Percentiles rank a stretch among this genome's conserved stretches.
phyloP scores from a whole-genome alignment of 768 basidiomycete species.

The Trametes elegans region DNA sequence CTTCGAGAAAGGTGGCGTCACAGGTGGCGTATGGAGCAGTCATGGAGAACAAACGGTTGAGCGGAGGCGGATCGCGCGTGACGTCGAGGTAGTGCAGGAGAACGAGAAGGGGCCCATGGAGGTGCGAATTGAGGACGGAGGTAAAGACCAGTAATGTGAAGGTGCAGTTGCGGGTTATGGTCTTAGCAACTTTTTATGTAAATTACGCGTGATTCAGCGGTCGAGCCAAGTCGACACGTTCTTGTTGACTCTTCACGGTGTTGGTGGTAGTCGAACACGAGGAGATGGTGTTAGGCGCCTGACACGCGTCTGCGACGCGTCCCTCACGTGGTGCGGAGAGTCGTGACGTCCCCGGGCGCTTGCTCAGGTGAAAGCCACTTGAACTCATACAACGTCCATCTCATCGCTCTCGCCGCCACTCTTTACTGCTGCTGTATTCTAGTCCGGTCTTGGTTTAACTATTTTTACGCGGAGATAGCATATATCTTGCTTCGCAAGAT shows the following conservation, averaged over 20 bases:
- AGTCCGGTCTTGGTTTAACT: background rate
- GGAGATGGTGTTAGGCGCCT: background rate
- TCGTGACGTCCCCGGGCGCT: conserved; percentile 5
- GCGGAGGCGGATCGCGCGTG: conserved; percentile 17
- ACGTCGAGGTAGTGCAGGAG: conserved; percentile 14
- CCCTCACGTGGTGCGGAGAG: conserved; percentile 5
- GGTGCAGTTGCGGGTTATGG: no score
- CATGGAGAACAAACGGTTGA: conserved; percentile 34
- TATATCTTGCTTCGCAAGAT: background rate
- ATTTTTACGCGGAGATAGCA: no score
- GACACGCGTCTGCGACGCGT: conserved; percentile 8
- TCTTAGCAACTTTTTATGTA: no score
- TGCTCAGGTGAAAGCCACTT: background rate
- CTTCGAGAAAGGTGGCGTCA: conserved; percentile 41
- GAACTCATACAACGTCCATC: background rate
- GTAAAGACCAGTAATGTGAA: background rate
- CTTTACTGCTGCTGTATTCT: conserved; percentile 13
- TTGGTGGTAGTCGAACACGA: background rate
- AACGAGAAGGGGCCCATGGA: conserved; percentile 3
- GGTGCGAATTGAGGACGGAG: background rate
- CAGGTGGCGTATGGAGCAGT: conserved; percentile 40
- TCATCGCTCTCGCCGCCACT: conserved; percentile 3
- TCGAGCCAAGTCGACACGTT: no score
- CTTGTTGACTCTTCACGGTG: no score
- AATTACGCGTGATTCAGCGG: no score